Conservation (phyloP, 495 filamentous ascomycete species). For the Neurospora sp. region DNA sequence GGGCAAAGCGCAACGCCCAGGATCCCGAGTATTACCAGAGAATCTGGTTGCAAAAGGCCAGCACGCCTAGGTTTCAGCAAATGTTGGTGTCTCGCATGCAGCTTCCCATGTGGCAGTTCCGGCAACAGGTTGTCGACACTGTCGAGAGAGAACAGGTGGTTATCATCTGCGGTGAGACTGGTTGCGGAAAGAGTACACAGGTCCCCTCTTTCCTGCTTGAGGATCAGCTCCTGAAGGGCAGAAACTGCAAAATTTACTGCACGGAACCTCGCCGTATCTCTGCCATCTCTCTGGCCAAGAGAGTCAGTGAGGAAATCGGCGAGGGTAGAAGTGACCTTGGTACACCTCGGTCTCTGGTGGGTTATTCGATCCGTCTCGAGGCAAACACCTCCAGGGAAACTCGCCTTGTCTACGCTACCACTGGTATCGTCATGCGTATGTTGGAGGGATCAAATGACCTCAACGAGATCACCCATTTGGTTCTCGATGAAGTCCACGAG, state of each 20-base stretch:
- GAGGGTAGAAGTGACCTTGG: slow-evolving; percentile 75
- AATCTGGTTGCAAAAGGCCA: slow-evolving; percentile 62
- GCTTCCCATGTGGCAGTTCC: slow-evolving; percentile 84
- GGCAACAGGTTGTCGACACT: slow-evolving; percentile 59
- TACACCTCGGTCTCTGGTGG: slow-evolving; percentile 71
- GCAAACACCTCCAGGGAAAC: slow-evolving; percentile 73
- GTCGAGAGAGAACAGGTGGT: slow-evolving; percentile 70
- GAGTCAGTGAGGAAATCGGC: slow-evolving; percentile 90
- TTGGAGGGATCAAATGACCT: slow-evolving; percentile 79
- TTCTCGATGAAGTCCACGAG: slow-evolving; percentile 94
- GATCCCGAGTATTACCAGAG: slow-evolving; percentile 42
- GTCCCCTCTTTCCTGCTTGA: slow-evolving; percentile 88
- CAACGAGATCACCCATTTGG: slow-evolving; percentile 78
- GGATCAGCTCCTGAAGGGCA: slow-evolving; percentile 69
- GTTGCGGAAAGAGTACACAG: slow-evolving; percentile 95
- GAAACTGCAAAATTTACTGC: slow-evolving; percentile 82
- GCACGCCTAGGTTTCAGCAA: slow-evolving; percentile 46
- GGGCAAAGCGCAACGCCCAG: slow-evolving; percentile 21
- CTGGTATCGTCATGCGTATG: slow-evolving; percentile 94
- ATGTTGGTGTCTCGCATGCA: slow-evolving; percentile 57
- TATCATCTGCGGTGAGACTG: slow-evolving; percentile 92
- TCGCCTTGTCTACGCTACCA: slow-evolving; percentile 74
- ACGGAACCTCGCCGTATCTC: slow-evolving; percentile 96
- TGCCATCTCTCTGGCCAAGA: slow-evolving; percentile 79
- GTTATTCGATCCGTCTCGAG: slow-evolving; percentile 89